Conservation (phyloP, 768 basidiomycete genomes). For the Dendrothele bispora region DNA sequence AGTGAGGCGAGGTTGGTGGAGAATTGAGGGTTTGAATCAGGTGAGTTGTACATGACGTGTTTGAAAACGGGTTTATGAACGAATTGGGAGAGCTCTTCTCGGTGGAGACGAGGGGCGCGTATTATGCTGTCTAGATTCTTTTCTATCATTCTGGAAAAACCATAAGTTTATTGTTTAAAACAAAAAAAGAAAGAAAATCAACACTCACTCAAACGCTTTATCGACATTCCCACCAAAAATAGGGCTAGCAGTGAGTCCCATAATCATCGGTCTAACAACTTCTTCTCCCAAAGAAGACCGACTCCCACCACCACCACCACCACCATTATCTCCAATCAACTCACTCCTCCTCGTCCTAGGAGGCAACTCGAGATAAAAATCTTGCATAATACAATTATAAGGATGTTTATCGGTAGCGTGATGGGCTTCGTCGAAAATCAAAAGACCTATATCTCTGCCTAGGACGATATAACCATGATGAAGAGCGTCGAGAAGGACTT, state of each 20-base stretch:
- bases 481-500: conserved; percentile 76
- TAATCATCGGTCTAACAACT: conserved; percentile 55
- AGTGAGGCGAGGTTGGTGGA: conserved; percentile 58
- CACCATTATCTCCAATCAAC: conserved; percentile 3
- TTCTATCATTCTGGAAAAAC: conserved; percentile 55
- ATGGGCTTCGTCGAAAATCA: conserved; percentile 83
- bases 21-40: conserved; percentile 28
- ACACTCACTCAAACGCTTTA: conserved; percentile 55
- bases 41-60: conserved; percentile 47
- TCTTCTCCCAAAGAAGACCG: too few relatives aligned
- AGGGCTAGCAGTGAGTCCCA: conserved; percentile 85
- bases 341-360: conserved; percentile 19
- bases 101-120: conserved; percentile 56
- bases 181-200: neutral
- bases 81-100: conserved; percentile 53
- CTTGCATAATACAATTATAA: conserved; percentile 74
- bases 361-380: conserved; percentile 64
- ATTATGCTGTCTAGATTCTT: conserved; percentile 68
- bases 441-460: conserved; percentile 60
- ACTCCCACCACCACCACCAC: too few relatives aligned
- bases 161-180: too few relatives aligned
- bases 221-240: conserved; percentile 75
- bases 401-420: conserved; percentile 74
- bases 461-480: conserved; percentile 68
- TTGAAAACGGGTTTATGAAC: conserved; percentile 70